phyloP scores from a whole-genome alignment of 177 flowering plant species.

The Telopea speciosissima region DNA sequence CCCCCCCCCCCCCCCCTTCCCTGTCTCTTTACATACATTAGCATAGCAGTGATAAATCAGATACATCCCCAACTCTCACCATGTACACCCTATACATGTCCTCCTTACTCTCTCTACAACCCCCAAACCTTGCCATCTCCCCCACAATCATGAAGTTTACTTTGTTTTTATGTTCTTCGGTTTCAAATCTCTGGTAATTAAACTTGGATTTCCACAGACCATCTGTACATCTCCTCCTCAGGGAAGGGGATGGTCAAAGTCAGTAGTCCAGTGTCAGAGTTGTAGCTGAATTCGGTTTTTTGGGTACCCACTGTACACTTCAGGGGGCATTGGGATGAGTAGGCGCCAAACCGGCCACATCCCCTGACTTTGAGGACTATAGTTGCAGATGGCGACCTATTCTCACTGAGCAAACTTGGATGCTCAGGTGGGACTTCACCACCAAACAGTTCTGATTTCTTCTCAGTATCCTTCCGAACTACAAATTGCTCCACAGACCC shows the following conservation, averaged over 20 bases:
- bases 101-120: background rate
- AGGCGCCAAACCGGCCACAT: slow-evolving; percentile 60
- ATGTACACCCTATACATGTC: background rate
- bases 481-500: slow-evolving; percentile 66
- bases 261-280: slow-evolving; percentile 39
- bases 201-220: slow-evolving; percentile 47
- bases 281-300: slow-evolving; percentile 39
- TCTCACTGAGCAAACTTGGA: no score
- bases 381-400: slow-evolving; percentile 41
- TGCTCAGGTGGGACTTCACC: no score
- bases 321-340: slow-evolving; percentile 55
- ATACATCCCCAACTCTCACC: no score
- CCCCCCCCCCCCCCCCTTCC: no score
- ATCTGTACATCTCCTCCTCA: slow-evolving; percentile 54
- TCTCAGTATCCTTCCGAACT: slow-evolving; percentile 26
- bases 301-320: slow-evolving; percentile 35
- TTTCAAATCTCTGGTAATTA: slow-evolving; percentile 14
- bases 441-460: slow-evolving; percentile 31
- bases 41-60: no score
- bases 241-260: slow-evolving; percentile 45
- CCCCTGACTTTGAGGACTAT: slow-evolving; percentile 51
- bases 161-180: background rate
- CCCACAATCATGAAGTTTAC: background rate
- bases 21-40: no score
- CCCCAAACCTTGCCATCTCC: background rate